Percentiles rank a stretch among this genome's conserved stretches.
These are phyloP conservation scores for Cucurbita moschata DNA, from an alignment of 306 rosid species.

Conservation along the genomic window DNA sequence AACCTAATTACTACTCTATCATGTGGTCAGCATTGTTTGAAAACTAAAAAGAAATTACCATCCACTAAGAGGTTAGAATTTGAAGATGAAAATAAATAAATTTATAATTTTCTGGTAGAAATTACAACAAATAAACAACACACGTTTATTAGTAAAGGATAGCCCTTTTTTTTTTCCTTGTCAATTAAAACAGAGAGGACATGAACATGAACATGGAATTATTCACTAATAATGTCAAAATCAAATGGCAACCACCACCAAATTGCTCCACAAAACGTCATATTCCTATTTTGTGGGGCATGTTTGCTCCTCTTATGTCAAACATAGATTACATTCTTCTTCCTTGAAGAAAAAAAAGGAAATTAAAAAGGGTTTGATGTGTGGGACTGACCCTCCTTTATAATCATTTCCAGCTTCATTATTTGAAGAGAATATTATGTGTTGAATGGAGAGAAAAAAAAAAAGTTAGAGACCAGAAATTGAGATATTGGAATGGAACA, in stretches of 20 bases:
- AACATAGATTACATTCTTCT: conserved; percentile 3
- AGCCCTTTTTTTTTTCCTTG: not conserved
- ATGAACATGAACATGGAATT: not conserved
- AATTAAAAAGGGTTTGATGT: not conserved
- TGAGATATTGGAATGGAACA: conserved; percentile 36
- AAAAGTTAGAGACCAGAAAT: conserved; percentile 44
- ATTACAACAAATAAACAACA: not conserved
- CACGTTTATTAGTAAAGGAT: not conserved
- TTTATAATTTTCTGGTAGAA: not conserved
- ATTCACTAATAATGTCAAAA: not conserved
- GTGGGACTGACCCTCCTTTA: conserved; percentile 38
- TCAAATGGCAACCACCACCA: not conserved
- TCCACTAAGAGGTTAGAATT: not conserved
- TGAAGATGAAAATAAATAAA: not conserved
- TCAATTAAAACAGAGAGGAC: no score
- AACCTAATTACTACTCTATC: not conserved
- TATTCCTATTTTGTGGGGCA: conserved; percentile 31
- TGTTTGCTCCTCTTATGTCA: conserved; percentile 3
- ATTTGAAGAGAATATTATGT: conserved; percentile 57
- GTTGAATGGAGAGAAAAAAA: conserved; percentile 45
- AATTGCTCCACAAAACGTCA: not conserved
- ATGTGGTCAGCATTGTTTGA: no score
- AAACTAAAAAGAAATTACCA: no score
- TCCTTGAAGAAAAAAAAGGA: not conserved
- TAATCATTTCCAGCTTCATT: conserved; percentile 42